Base-by-base conservation (phyloP, 495 filamentous ascomycete species). In the Endocarpon pusillum region DNA sequence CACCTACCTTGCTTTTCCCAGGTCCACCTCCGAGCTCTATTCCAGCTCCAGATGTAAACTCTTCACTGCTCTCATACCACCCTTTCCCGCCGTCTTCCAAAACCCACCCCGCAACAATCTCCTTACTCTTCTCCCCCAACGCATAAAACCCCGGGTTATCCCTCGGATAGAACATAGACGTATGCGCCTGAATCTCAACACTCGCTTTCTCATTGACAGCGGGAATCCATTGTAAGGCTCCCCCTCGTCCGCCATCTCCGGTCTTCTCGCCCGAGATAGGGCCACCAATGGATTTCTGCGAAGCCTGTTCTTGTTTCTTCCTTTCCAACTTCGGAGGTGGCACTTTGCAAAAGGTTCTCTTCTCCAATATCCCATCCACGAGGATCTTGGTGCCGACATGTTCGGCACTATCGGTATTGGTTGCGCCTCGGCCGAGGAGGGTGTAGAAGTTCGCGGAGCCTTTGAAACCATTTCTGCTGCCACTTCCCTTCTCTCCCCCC, bases 361-460 rank as follows among this genome's bases (percentile, higher is more conserved):
- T 31, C 12, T 31, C n/a, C n/a, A n/a, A n/a, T n/a, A n/a, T 31
- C 5, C 28, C 12, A 6, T 31, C 5, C 12, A 15, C 28, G 5
- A 31, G 5, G 12, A 31, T 31, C 12, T 41, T 45, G 38, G 22
- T 8, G 35, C 21, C 20, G 27, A 36, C 15, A 17, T 22, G 32
- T 37, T 30, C 31, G 21, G 20, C 16, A 23, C 16, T 25, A 38
- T 46, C 18, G 29, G 7, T 11, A 25, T 15, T 38, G 28, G 25
- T 38, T 38, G 68, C 78, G 18, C 57, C 70, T 45, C 67, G 65
- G 3, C 85, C 87, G 12, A 94, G 68, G 21, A 71, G 67, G 3
- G 87, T 94, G 46, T 87, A 91, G 15, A 92, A 64, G 44, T 91
- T 79, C 19, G 69, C 70, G 43, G 81, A 87, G 2, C 78, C 74